Evolutionary conservation across 2,329 filamentous ascomycete genomes (phyloP).

Genomic region (Hyphodiscus sp.): DNA sequence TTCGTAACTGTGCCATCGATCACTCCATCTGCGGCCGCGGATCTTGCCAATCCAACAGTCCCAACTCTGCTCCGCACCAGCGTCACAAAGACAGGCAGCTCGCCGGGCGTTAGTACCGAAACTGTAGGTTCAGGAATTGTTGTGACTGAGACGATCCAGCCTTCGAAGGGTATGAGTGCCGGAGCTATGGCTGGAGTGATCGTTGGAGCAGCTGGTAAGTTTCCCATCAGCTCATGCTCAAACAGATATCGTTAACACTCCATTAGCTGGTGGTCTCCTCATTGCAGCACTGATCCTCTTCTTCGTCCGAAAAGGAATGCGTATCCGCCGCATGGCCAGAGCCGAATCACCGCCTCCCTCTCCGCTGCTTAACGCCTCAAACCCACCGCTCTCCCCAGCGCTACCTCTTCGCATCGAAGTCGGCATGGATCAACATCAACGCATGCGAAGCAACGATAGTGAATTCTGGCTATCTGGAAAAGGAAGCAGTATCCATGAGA

Average conservation of each 20-base stretch:
- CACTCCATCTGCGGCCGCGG: neutral
- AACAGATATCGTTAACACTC: neutral
- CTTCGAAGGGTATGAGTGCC: neutral
- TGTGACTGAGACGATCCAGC: neutral
- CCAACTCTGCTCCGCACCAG: neutral
- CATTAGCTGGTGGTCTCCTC: neutral
- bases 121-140: neutral
- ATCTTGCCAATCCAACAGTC: neutral
- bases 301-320: neutral
- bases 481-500: neutral
- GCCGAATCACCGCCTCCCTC: neutral
- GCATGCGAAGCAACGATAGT: neutral
- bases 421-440: neutral
- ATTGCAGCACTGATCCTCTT: neutral
- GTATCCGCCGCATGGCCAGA: neutral
- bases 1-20: neutral
- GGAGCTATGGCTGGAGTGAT: neutral
- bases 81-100: neutral
- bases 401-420: neutral
- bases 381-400: neutral
- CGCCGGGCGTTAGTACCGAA: neutral
- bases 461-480: neutral
- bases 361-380: neutral
- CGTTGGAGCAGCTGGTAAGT: neutral
- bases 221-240: neutral